Conservation (phyloP, 2,329 filamentous ascomycete species). For the Xylariaceae sp. region DNA sequence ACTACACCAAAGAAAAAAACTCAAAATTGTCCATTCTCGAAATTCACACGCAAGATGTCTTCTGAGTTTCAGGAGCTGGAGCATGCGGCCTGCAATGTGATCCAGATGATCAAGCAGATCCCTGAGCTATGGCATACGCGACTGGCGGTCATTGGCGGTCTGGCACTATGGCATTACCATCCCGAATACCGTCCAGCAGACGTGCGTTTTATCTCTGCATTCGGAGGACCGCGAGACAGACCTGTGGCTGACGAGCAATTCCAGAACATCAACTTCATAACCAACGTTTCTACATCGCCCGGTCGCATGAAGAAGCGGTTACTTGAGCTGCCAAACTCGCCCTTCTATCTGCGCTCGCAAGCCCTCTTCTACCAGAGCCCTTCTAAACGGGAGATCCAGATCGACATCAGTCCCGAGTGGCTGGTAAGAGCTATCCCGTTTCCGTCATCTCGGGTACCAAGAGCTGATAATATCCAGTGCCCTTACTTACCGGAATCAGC, state of each 20-base stretch:
- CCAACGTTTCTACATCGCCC: slow-evolving; percentile 16
- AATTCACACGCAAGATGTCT: slow-evolving; percentile 3
- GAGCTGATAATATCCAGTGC: slow-evolving; percentile 5
- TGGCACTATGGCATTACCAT: slow-evolving; percentile 24
- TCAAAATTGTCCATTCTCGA: no score
- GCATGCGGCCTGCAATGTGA: slow-evolving; percentile 20
- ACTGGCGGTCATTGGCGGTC: slow-evolving; percentile 21
- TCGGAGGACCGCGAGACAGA: no score
- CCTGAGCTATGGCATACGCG: slow-evolving; percentile 16
- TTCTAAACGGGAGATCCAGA: slow-evolving; percentile 13
- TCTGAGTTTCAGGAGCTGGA: slow-evolving; percentile 17
- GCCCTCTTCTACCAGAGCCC: slow-evolving; percentile 18
- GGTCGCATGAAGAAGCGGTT: slow-evolving; percentile 18
- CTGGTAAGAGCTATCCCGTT: slow-evolving; percentile 16
- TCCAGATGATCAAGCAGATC: slow-evolving; percentile 24
- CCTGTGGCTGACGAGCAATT: not conserved
- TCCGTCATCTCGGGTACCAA: not conserved
- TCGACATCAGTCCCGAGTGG: slow-evolving; percentile 22
- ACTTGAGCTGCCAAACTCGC: slow-evolving; percentile 17
- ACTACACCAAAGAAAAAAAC: no score
- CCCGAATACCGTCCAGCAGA: slow-evolving; percentile 16
- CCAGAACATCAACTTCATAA: slow-evolving; percentile 25
- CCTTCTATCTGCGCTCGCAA: slow-evolving; percentile 16
- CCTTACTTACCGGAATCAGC: slow-evolving; percentile 20
- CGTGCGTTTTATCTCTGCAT: no score